Conservation (phyloP, 495 filamentous ascomycete genomes). For the Aspergillus cavernicola region DNA sequence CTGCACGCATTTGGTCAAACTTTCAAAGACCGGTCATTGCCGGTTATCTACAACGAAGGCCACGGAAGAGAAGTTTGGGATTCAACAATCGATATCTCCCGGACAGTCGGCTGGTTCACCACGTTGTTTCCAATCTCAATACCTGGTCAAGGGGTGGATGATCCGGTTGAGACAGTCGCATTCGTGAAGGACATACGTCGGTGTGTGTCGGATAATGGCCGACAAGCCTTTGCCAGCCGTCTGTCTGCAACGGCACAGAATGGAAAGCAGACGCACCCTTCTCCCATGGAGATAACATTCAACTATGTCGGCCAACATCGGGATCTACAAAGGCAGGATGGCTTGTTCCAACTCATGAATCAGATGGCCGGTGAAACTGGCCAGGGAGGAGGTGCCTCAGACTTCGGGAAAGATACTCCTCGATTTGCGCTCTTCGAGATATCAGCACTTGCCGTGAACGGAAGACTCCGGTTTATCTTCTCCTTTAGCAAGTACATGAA, state of each 20-base stretch:
- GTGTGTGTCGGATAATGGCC: constrained; percentile 44
- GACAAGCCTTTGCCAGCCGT: constrained; percentile 47
- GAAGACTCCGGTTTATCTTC: constrained; percentile 60
- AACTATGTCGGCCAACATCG: constrained; percentile 66
- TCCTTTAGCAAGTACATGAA: constrained; percentile 58
- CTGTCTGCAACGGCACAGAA: constrained; percentile 41
- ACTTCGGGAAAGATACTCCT: constrained; percentile 52
- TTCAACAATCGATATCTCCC: constrained; percentile 49
- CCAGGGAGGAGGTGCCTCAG: constrained; percentile 48
- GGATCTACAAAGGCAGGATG: constrained; percentile 57
- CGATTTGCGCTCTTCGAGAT: constrained; percentile 67
- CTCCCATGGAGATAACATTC: constrained; percentile 68
- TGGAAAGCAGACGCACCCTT: constrained; percentile 41
- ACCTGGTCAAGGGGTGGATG: constrained; percentile 15
- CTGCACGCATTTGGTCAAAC: constrained; percentile 47
- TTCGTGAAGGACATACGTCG: constrained; percentile 47
- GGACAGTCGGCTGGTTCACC: constrained; percentile 62
- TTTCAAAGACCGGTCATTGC: constrained; percentile 49
- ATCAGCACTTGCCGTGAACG: constrained; percentile 55
- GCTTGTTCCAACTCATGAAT: constrained; percentile 56
- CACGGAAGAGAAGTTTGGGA: constrained; percentile 56
- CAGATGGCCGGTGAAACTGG: constrained; percentile 46
- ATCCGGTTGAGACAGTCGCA: constrained; percentile 37
- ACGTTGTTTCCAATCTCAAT: constrained; percentile 49
- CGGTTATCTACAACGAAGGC: constrained; percentile 53